Evolutionary conservation across 2,329 filamentous ascomycete species (phyloP).

Genomic region (Sphaerulina musiva): DNA sequence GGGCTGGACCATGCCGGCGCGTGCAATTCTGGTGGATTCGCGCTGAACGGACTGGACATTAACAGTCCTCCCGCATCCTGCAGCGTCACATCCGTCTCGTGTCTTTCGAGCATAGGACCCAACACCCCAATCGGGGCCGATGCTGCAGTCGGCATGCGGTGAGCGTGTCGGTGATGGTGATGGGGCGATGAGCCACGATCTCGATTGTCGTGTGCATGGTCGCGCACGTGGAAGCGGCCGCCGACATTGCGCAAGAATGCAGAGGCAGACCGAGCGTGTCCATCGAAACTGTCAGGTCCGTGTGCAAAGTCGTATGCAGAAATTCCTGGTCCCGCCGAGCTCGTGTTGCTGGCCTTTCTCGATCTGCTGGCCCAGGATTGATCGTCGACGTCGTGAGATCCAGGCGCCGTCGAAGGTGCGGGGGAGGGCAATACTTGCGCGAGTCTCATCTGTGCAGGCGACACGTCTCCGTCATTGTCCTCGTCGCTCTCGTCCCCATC

Average conservation of each 20-base stretch:
- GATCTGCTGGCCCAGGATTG: conserved; percentile 17
- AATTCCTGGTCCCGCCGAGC: conserved; percentile 43
- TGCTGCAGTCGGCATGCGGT: conserved; percentile 2
- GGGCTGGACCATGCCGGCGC: background rate
- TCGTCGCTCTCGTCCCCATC: conserved; percentile 12
- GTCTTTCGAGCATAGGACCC: conserved; percentile 26
- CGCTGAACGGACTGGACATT: conserved; percentile 5
- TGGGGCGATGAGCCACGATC: conserved; percentile 6
- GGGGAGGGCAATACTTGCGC: conserved; percentile 17
- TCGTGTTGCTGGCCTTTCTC: conserved; percentile 56
- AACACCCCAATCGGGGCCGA: conserved; percentile 25
- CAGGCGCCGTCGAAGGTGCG: conserved; percentile 43
- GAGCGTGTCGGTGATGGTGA: conserved; percentile 10
- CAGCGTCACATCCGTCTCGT: conserved; percentile 27
- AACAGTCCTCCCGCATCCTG: conserved; percentile 32
- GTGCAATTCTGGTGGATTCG: background rate
- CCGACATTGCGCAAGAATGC: conserved; percentile 32
- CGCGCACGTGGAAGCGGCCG: conserved; percentile 21
- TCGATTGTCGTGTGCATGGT: conserved; percentile 8
- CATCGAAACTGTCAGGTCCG: conserved; percentile 5
- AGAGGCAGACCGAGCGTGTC: conserved; percentile 27
- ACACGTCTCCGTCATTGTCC: conserved; percentile 5
- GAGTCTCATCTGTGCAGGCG: conserved; percentile 7
- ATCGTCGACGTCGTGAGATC: conserved; percentile 80
- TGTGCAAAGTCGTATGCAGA: conserved; percentile 39